Evolutionary conservation across 495 filamentous ascomycete genomes (phyloP), one percentile per base, ranked within the genome.

Genomic region (Viridothelium virens): DNA sequence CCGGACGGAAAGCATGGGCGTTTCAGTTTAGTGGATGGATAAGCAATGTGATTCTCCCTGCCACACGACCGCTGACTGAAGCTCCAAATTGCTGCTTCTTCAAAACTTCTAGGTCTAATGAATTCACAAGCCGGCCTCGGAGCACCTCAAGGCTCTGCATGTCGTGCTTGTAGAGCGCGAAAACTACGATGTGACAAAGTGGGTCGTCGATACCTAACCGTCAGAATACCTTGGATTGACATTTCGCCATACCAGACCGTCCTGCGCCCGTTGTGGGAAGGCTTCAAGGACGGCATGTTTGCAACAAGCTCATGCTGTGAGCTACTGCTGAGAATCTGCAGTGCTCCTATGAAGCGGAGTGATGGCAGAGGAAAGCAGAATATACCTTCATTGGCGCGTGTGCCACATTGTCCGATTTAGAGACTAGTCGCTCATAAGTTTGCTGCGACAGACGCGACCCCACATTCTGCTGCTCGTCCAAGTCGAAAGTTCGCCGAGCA

Each of bases 281-380:
- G 48, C 48, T 53, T 53, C 48, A 53, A 53, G 48, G n/a, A 11
- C 48, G 48, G 48, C 48, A 53, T 53, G 48, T 53, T 53, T 53
- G 48, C n/a, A 53, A 18, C 48, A 53, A 53, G 25, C n/a, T 2
- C 48, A 53, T 53, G 48, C 48, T 18, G 1, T 53, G 9, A 18
- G 16, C 48, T 18, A 12, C 48, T 53, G 2, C 48, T 53, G 48
- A 53, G 48, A 53, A 53, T 12, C 48, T 53, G 48, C 48, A 53
- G 48, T 53, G 48, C 48, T 53, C 48, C 16, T 53, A 53, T 18
- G 48, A 53, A 2, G 48, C 2, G 48, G 48, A 53, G 16, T 1
- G n/a, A 53, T 2, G 48, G 5, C 48, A 53, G 5, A 53, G 0
- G 48, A 53, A 18, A 18, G 16, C 48, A 53, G 48, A 53, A 18